A percentile compares a stretch with the other conserved stretches of the same genome.
Conservation (phyloP, 441 rosid species). For the Dalechampia spathulata region DNA sequence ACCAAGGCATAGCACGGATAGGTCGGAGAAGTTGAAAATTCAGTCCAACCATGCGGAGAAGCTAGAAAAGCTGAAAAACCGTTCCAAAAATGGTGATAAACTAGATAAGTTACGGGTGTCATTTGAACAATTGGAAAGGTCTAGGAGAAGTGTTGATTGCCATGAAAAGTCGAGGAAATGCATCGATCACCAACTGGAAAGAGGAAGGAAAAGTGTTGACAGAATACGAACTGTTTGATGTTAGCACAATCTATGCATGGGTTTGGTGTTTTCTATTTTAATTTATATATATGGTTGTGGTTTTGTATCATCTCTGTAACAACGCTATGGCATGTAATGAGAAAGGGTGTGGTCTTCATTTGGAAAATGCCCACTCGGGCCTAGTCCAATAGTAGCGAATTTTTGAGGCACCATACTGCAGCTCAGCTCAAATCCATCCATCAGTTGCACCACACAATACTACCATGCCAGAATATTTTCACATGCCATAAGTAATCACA, state of each 20-base stretch:
- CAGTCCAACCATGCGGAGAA: conserved; percentile 46
- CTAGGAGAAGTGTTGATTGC: conserved; percentile 78
- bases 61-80: conserved; percentile 59
- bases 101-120: conserved; percentile 55
- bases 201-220: conserved; percentile 80
- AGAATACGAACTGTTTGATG: conserved; percentile 44
- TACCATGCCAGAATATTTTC: no score
- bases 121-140: conserved; percentile 72
- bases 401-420: no score
- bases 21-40: conserved; percentile 54
- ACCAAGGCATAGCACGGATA: conserved; percentile 74
- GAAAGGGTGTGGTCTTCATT: no score
- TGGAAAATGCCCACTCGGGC: no score
- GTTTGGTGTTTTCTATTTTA: conserved; percentile 15
- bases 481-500: no score
- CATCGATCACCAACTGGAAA: conserved; percentile 67
- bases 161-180: conserved; percentile 78
- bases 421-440: no score
- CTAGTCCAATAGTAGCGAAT: no score
- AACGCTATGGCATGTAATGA: no score
- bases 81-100: conserved; percentile 42
- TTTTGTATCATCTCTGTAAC: no score
- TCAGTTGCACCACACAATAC: no score
- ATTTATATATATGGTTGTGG: no score
- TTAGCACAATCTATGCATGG: conserved; percentile 14